Evolutionary conservation across 2,329 filamentous ascomycete species (phyloP), one percentile per base, ranked within the genome.

Genomic region (Monilinia polystroma): DNA sequence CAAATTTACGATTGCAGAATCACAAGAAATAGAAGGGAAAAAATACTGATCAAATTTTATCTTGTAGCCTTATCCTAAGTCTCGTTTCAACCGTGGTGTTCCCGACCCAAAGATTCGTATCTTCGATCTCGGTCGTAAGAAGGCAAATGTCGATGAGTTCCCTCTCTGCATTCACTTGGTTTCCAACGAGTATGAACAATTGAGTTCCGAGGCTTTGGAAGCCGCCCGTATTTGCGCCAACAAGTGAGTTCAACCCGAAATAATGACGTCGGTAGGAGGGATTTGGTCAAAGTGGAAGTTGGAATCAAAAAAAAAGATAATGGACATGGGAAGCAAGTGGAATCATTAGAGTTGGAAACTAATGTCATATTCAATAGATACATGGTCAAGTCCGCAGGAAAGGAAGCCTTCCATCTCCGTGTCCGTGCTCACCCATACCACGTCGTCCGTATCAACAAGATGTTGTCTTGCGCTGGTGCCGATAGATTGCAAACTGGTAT

Each of bases 361-460:
- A 63, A 71, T 52, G 45, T 62, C 14, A 60, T 68, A 51, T 68
- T 65, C 45, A 66, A 56, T 55, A 77, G 76, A 69, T 80, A 90
- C 85, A 81, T 90, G 73, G 86, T 89, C 82, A 90, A 90, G 86
- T 81, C 82, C 77, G 81, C 83, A 76, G 88, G 88, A 81, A 90
- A 90, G 85, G 88, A 90, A 79, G 81, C 82, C 79, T 90, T 90
- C 86, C 88, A 90, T 81, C 83, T 90, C 75, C 87, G 88, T 77
- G 85, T 90, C 79, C 88, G 95, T 80, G 93, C 93, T 80, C 95
- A 99, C 88, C 95, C 95, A 75, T 99, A 92, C 92, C 95, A 99
- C 88, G 95, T 99, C 84, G 91, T 99, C 87, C 95, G 95, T 85
- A 99, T 99, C 93, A 99, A 99, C 93, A 99, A 99, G 91, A 99